Evolutionary conservation across 345 rosid species (phyloP).

Genomic region (Linum usitatissimum): DNA sequence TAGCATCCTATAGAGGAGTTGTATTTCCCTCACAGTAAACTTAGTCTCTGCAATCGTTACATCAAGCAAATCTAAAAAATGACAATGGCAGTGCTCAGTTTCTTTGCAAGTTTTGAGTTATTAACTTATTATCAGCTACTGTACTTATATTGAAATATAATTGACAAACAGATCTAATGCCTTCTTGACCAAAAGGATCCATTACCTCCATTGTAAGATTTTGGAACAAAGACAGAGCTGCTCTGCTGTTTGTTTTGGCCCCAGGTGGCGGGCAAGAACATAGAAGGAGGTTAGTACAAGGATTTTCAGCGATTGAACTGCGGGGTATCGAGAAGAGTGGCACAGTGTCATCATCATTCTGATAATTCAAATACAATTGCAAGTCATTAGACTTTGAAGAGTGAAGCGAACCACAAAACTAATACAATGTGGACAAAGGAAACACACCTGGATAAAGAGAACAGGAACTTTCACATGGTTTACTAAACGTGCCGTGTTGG

Average conservation of each 20-base stretch:
- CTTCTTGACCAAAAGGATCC: constrained; percentile 1
- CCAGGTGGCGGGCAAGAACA: constrained; percentile 45
- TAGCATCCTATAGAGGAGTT: too few species aligned
- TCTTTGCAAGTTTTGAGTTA: not conserved
- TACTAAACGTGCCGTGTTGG: constrained; percentile 56
- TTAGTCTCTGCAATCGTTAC: too few species aligned
- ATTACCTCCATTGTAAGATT: constrained; percentile 70
- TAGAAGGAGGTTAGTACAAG: constrained; percentile 72
- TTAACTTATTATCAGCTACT: not conserved
- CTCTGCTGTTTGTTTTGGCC: constrained; percentile 21
- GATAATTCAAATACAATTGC: constrained; percentile 23
- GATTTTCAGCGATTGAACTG: constrained; percentile 79
- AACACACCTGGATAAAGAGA: constrained; percentile 77
- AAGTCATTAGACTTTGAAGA: constrained; percentile 15
- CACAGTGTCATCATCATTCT: constrained; percentile 69
- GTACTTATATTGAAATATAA: not conserved
- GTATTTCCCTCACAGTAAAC: too few species aligned
- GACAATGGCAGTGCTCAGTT: not conserved
- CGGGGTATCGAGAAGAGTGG: constrained; percentile 68
- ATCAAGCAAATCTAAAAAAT: too few species aligned
- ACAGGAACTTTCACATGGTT: constrained; percentile 80
- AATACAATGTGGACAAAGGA: constrained; percentile 3
- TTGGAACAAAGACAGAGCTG: constrained; percentile 68
- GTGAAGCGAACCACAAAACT: constrained; percentile 2
- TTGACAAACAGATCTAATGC: not conserved